These are phyloP conservation scores for Lolium rigidum DNA, from an alignment of 176 grass and related monocot genomes.

Conservation along the genomic window DNA sequence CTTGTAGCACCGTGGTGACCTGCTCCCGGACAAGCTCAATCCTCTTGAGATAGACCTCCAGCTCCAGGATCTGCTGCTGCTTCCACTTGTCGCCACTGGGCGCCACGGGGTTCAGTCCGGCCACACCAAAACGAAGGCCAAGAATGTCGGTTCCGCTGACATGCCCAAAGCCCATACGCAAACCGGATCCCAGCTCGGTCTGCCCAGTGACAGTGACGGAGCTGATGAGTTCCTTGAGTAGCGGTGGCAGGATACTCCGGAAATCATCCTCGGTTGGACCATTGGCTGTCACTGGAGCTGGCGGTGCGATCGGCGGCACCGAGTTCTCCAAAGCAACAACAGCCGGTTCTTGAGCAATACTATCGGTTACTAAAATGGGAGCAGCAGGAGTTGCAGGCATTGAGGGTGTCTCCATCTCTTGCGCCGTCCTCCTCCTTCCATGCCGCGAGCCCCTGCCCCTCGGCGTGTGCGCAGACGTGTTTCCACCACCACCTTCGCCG, in stretches of 20 bases:
- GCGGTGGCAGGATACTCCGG: conserved; percentile 60
- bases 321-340: conserved; percentile 47
- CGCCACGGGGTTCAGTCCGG: neutral
- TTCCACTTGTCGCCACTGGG: conserved; percentile 71
- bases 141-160: conserved; percentile 39
- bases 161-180: conserved; percentile 42
- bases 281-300: neutral
- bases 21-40: conserved; percentile 81
- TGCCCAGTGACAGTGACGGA: conserved; percentile 48
- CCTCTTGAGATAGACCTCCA: conserved; percentile 86
- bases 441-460: conserved; percentile 54
- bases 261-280: conserved; percentile 62
- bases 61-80: conserved; percentile 78
- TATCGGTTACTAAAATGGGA: conserved; percentile 4
- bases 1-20: conserved; percentile 55
- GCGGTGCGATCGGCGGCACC: conserved; percentile 20
- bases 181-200: conserved; percentile 45
- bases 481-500: conserved; percentile 31
- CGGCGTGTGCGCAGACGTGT: conserved; percentile 55
- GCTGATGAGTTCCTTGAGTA: conserved; percentile 79
- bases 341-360: conserved; percentile 28
- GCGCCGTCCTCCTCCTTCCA: conserved; percentile 54
- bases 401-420: conserved; percentile 45
- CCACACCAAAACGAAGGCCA: conserved; percentile 24
- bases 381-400: conserved; percentile 25